A percentile compares a stretch with the other conserved stretches of the same genome.
phyloP scores from a whole-genome alignment of 805 yeast species.

The Komagataella mondaviorum region DNA sequence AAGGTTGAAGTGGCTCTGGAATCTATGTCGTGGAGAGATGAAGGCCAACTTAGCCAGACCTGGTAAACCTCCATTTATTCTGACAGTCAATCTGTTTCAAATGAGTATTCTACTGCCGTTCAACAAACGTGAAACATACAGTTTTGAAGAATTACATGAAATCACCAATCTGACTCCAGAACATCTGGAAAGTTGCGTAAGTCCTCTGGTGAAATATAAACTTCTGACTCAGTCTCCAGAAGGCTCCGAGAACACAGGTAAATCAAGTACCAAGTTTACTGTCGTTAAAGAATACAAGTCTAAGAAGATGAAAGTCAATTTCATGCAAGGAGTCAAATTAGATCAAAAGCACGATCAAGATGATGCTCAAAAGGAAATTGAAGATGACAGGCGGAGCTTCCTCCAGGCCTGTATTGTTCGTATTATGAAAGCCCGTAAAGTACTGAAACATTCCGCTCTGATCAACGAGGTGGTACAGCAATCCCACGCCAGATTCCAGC shows the following conservation, averaged over 20 bases:
- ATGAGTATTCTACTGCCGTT: slow-evolving; percentile 78
- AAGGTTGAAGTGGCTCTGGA: slow-evolving; percentile 92
- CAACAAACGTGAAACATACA: slow-evolving; percentile 51
- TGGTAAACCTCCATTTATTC: slow-evolving; percentile 68
- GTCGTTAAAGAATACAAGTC: slow-evolving; percentile 75
- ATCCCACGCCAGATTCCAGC: slow-evolving; percentile 65
- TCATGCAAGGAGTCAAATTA: slow-evolving; percentile 25
- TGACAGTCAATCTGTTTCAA: slow-evolving; percentile 77
- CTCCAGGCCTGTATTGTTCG: slow-evolving; percentile 91
- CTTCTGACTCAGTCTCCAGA: slow-evolving; percentile 56
- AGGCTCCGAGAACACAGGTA: slow-evolving; percentile 36
- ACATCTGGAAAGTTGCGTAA: slow-evolving; percentile 60
- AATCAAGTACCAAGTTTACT: slow-evolving; percentile 47
- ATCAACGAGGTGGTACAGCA: slow-evolving; percentile 84
- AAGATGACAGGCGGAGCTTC: slow-evolving; percentile 74
- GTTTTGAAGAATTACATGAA: slow-evolving; percentile 46
- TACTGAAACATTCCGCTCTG: slow-evolving; percentile 62
- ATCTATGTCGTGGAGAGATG: slow-evolving; percentile 82
- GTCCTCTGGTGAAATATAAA: slow-evolving; percentile 69
- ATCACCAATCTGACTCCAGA: slow-evolving; percentile 56
- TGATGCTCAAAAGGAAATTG: slow-evolving; percentile 68
- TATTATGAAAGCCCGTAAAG: slow-evolving; percentile 89
- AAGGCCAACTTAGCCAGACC: slow-evolving; percentile 74
- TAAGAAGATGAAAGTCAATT: slow-evolving; percentile 72
- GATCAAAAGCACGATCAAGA: slow-evolving; percentile 60